Base-by-base conservation (phyloP, 1,139 yeast species). In the Geotrichum histeridarum region DNA sequence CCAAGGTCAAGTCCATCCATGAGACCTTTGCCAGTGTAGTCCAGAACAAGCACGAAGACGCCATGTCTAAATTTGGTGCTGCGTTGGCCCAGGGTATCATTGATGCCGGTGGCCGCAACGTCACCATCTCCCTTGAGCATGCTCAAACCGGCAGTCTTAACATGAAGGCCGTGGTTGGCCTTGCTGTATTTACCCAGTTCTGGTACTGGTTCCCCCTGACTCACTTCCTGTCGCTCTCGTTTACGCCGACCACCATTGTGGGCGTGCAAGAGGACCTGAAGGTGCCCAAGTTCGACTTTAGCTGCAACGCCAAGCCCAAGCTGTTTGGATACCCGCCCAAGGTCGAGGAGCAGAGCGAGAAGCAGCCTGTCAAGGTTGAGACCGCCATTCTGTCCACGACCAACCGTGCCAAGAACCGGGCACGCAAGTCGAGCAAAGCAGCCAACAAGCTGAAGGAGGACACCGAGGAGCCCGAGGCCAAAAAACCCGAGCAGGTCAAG, bases 131-230 rank as follows among this genome's bases (percentile, higher is more conserved):
- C 63, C 77, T 93, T 55, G 98, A 93, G 70, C 88, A 93, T 68
- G 67, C 83, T n/a, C 93, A 89, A 62, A 89, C 96, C 38, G 95
- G 90, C 58, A 90, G 96, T 14, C 79, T 93, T 61, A 93, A 93
- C 70, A 83, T 85, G 70, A 86, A 86, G 67, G 94, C 97, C 0
- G 84, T 94, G 63, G 95, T 91, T 57, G 99, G 99, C 43, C 76
- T 94, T 64, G 83, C 95, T 0, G 80, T 93, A 58, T 94, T 93
- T 69, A 77, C 86, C 6, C 99, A 93, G 73, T 87, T 88, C 67
- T 93, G 99, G 99, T 90, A 90, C 73, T 93, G 99, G 99, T 94
- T 85, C 82, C 99, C 99, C 60, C 78, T 91, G 58, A 83, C 97
- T 1, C 98, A 93, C 73, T 94, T 93, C 74, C 75, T 93, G 65